A percentile compares a stretch with the other conserved stretches of the same genome.
Evolutionary conservation across 2,329 filamentous ascomycete genomes (phyloP).

Genomic region (Fusarium dimerum): DNA sequence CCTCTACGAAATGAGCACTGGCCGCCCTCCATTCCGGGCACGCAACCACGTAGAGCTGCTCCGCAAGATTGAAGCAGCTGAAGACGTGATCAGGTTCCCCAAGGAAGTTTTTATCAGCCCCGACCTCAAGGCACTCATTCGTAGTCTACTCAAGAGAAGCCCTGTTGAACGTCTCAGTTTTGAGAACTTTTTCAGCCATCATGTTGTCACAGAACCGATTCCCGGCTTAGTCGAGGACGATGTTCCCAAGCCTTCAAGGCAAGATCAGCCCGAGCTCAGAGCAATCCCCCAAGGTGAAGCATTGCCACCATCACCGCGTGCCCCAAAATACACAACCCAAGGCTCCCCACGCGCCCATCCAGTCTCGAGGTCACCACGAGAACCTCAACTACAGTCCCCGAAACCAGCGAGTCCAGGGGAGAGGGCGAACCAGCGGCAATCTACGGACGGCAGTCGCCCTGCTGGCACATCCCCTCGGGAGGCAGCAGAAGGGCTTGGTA

Average conservation of each 20-base stretch:
- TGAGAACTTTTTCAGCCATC: conserved; percentile 78
- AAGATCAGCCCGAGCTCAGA: conserved; percentile 41
- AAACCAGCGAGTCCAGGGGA: conserved; percentile 46
- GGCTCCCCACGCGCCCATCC: conserved; percentile 37
- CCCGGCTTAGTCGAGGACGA: conserved; percentile 82
- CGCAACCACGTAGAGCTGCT: conserved; percentile 93
- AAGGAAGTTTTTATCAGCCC: conserved; percentile 69
- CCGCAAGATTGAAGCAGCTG: conserved; percentile 84
- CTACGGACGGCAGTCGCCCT: conserved; percentile 30
- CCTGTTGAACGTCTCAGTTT: conserved; percentile 86
- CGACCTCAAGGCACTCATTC: conserved; percentile 79
- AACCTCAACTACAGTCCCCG: conserved; percentile 43
- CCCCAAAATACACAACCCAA: conserved; percentile 40
- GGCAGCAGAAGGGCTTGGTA: conserved; percentile 50
- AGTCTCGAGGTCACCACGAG: conserved; percentile 43
- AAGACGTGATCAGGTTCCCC: conserved; percentile 83
- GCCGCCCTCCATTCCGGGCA: conserved; percentile 86
- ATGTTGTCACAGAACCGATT: conserved; percentile 73
- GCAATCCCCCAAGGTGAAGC: conserved; percentile 35
- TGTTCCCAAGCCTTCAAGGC: conserved; percentile 44
- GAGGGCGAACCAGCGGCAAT: conserved; percentile 33
- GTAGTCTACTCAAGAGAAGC: conserved; percentile 78
- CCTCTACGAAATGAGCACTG: conserved; percentile 91
- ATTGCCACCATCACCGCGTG: conserved; percentile 27
- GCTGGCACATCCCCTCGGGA: conserved; percentile 48